These are phyloP conservation scores for Phialophora chinensis DNA, from an alignment of 2,329 filamentous ascomycete genomes.

Conservation along the genomic window DNA sequence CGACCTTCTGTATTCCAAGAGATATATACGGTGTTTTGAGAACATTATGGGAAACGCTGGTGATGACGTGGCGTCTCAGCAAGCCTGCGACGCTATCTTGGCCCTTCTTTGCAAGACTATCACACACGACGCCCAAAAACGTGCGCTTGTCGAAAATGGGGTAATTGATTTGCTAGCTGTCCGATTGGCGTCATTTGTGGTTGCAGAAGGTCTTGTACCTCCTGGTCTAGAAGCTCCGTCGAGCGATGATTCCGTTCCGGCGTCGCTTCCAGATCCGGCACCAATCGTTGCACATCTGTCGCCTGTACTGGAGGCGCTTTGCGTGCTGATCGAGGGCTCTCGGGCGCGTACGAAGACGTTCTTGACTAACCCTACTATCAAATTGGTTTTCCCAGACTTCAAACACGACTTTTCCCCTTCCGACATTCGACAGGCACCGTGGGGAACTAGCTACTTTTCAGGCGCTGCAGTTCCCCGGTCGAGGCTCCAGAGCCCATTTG, in stretches of 20 bases:
- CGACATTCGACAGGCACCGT: constrained; percentile 58
- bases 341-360: constrained; percentile 76
- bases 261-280: constrained; percentile 67
- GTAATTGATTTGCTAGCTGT: constrained; percentile 79
- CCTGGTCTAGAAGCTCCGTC: constrained; percentile 63
- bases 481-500: constrained; percentile 62
- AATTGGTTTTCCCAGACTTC: constrained; percentile 69
- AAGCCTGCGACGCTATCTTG: constrained; percentile 43
- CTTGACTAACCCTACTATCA: constrained; percentile 70
- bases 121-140: constrained; percentile 71
- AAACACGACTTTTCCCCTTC: constrained; percentile 58
- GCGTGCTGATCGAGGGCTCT: constrained; percentile 77
- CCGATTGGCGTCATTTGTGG: constrained; percentile 73
- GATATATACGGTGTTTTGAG: constrained; percentile 67
- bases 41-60: constrained; percentile 63
- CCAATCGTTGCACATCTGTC: constrained; percentile 65
- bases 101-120: constrained; percentile 68
- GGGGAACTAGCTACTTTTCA: constrained; percentile 61
- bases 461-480: constrained; percentile 57
- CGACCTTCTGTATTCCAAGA: constrained; percentile 67
- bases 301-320: constrained; percentile 76
- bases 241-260: constrained; percentile 60
- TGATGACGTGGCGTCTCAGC: constrained; percentile 51
- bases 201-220: constrained; percentile 69
- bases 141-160: constrained; percentile 71